These are phyloP conservation scores for Suillus hirtellus DNA, from an alignment of 768 basidiomycete species.

Conservation along the genomic window DNA sequence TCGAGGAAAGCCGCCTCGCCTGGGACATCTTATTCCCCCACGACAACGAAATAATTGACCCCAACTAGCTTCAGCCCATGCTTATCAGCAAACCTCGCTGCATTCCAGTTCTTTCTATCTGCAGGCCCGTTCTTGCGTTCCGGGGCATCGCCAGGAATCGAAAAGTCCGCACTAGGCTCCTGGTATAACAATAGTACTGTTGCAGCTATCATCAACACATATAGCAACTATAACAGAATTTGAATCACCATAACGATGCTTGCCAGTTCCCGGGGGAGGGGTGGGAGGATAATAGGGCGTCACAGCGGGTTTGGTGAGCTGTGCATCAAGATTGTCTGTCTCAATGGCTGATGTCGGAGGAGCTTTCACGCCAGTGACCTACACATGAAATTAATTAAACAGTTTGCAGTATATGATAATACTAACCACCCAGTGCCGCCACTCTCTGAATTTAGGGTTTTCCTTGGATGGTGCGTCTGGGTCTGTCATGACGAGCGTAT, in stretches of 20 bases:
- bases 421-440: constrained; percentile 59
- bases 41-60: constrained; percentile 55
- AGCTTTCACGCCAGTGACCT: constrained; percentile 42
- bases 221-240: background rate
- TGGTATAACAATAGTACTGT: constrained; percentile 60
- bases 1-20: background rate
- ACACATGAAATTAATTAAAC: background rate
- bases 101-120: constrained; percentile 57
- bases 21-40: constrained; percentile 17
- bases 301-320: constrained; percentile 45
- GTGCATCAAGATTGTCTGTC: constrained; percentile 35
- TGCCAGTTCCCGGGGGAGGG: constrained; percentile 52
- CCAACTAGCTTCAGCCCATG: constrained; percentile 59
- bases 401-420: background rate
- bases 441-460: constrained; percentile 50
- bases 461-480: constrained; percentile 56
- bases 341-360: constrained; percentile 32
- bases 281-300: constrained; percentile 61
- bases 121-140: constrained; percentile 47
- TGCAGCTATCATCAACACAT: background rate
- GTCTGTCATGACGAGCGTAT: constrained; percentile 59
- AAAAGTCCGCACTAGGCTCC: constrained; percentile 48
- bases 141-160: constrained; percentile 43
- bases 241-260: constrained; percentile 59
- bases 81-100: constrained; percentile 48